Evolutionary conservation across 2,329 filamentous ascomycete species (phyloP).

Genomic region (Helotiales sp.): DNA sequence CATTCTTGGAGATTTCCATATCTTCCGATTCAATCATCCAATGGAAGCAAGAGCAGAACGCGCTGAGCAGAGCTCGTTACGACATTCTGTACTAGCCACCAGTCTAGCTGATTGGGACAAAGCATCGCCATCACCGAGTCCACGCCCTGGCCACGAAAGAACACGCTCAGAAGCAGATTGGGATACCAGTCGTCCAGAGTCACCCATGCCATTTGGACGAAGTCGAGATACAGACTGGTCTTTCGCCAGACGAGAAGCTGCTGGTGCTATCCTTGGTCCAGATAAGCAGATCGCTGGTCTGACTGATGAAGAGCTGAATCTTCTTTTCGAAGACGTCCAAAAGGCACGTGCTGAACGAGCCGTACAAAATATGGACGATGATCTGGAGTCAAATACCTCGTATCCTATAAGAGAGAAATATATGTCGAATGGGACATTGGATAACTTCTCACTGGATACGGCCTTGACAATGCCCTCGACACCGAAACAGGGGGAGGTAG

Average conservation of each 20-base stretch:
- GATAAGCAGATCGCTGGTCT: conserved; percentile 90
- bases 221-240: conserved; percentile 92
- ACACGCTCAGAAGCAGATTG: conserved; percentile 75
- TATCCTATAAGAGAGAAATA: conserved; percentile 93
- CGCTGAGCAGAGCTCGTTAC: conserved; percentile 81
- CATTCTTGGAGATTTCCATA: conserved; percentile 97
- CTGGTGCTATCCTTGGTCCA: conserved; percentile 81
- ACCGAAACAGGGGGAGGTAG: conserved; percentile 74
- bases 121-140: conserved; percentile 61
- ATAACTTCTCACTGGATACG: conserved; percentile 95
- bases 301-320: conserved; percentile 91
- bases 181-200: conserved; percentile 73
- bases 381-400: conserved; percentile 84
- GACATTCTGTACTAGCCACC: conserved; percentile 73
- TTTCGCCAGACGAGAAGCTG: conserved; percentile 89
- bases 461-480: conserved; percentile 93
- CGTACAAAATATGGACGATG: conserved; percentile 78
- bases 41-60: conserved; percentile 92
- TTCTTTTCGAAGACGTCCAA: conserved; percentile 91
- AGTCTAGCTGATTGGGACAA: conserved; percentile 57
- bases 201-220: conserved; percentile 68
- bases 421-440: conserved; percentile 88
- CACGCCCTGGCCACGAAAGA: conserved; percentile 71
- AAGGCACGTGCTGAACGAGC: conserved; percentile 77
- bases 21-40: conserved; percentile 97